Evolutionary conservation across 129 eudicot species (phyloP), one percentile per base, ranked within the genome.

Genomic region (Saposhnikovia divaricata): DNA sequence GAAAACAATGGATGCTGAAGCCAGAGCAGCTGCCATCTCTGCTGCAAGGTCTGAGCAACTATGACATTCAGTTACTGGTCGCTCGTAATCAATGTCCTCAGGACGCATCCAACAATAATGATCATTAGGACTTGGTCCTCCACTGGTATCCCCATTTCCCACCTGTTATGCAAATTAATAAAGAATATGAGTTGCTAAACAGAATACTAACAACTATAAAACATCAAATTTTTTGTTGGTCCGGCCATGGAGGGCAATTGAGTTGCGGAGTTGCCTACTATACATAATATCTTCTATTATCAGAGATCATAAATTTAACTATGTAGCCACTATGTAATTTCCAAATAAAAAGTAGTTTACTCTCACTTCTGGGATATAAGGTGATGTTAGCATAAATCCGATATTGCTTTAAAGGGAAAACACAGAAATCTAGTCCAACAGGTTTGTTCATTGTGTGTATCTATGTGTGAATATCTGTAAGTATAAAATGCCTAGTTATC

Each of bases 21-120:
- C 98, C 82, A 94, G 76, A 84, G 98, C 93, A 79, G 98, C 98
- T 11, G 98, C 97, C 98, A 94, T 94, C 82, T 94, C 98, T 4
- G 98, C 97, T 38, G 97, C 97, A 57, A 94, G 97, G 80, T 94
- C 97, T 3, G 98, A 94, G 87, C 97, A 94, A 76, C 90, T 79
- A 9, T 80, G 78, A 43, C 98, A 94, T 81, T 82, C 86, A 7
- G 87, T 76, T 59, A 94, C 98, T 0, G 98, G 98, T 1, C 97
- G 87, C 0, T 75, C 65, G 57, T 91, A 91, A 71, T 90, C 96
- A 40, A 94, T 91, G 89, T 94, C 98, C 82, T 91, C 98, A 1
- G 98, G 98, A 21, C 98, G 87, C 87, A 84, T 84, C 98, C 98
- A 94, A 74, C 98, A 94, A 79, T 90, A 87, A 80, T 91, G 98